These are phyloP conservation scores for Volvox carteri DNA, from an alignment of 163 green algal genomes.

Conservation along the genomic window DNA sequence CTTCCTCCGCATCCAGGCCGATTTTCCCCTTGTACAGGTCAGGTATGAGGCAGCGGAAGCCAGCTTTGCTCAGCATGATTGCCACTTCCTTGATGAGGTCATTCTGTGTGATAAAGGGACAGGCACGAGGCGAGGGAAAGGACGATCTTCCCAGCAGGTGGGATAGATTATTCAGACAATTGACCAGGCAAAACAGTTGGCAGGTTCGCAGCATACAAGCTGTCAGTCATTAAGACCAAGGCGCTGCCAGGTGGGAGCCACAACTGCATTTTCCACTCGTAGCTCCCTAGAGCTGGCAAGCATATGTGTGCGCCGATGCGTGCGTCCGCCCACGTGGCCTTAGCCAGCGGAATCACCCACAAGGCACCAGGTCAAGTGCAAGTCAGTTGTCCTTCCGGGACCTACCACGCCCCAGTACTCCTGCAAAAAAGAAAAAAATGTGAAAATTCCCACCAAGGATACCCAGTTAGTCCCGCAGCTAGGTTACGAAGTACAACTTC, in stretches of 20 bases:
- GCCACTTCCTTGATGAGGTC: conserved; percentile 76
- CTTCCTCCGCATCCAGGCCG: conserved; percentile 87
- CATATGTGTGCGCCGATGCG: too few relatives aligned
- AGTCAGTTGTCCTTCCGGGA: background rate
- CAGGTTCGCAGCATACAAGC: too few relatives aligned
- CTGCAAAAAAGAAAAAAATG: background rate
- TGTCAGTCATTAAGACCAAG: too few relatives aligned
- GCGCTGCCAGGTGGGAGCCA: too few relatives aligned
- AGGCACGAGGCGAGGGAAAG: too few relatives aligned
- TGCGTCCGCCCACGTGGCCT: too few relatives aligned
- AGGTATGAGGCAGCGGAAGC: conserved; percentile 76
- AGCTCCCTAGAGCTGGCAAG: too few relatives aligned
- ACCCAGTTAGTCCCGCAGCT: background rate
- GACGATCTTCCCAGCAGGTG: too few relatives aligned
- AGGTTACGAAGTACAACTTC: background rate
- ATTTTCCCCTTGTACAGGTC: conserved; percentile 89
- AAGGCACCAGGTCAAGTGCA: background rate
- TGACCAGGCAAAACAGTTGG: too few relatives aligned
- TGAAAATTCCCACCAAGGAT: too few relatives aligned
- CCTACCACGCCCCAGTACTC: conserved; percentile 89
- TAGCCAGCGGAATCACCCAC: background rate
- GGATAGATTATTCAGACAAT: too few relatives aligned
- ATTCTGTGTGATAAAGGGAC: conserved; percentile 49
- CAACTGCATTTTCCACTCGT: too few relatives aligned
- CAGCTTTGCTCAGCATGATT: conserved; percentile 56